Conservation (phyloP, 2,329 filamentous ascomycete genomes). For the Ascocoryne sarcoides region DNA sequence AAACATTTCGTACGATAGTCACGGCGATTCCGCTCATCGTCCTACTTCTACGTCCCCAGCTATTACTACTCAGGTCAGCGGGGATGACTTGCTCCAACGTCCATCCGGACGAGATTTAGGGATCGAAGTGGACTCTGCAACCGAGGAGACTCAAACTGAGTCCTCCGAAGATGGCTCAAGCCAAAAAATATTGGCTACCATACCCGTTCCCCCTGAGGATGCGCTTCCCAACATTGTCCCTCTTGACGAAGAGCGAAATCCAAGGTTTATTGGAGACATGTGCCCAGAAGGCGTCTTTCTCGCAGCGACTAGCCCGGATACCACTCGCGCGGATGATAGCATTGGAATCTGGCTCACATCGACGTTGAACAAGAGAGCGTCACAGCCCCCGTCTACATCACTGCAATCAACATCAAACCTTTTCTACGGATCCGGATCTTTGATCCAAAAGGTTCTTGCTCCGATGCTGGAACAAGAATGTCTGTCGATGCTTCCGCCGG, state of each 20-base stretch:
- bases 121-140: background rate
- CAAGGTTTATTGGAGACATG: constrained; percentile 48
- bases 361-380: constrained; percentile 9
- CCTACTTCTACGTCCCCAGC: background rate
- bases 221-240: background rate
- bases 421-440: constrained; percentile 13
- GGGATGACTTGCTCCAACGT: too few species aligned
- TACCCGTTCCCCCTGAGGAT: too few species aligned
- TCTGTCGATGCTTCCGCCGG: constrained; percentile 39
- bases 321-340: constrained; percentile 38
- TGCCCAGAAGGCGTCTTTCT: constrained; percentile 53
- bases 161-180: background rate
- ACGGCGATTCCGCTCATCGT: background rate
- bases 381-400: constrained; percentile 14
- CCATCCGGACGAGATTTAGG: background rate
- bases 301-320: constrained; percentile 39
- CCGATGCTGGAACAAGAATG: constrained; percentile 22
- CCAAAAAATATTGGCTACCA: too few species aligned
- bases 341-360: constrained; percentile 46
- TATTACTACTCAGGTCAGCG: background rate
- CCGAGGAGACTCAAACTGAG: background rate
- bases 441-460: constrained; percentile 15
- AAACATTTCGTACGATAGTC: background rate
- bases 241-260: constrained; percentile 1
- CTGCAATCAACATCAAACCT: constrained; percentile 11